phyloP scores from a whole-genome alignment of 169 alveolate genomes.

The Eimeria acervulina region DNA sequence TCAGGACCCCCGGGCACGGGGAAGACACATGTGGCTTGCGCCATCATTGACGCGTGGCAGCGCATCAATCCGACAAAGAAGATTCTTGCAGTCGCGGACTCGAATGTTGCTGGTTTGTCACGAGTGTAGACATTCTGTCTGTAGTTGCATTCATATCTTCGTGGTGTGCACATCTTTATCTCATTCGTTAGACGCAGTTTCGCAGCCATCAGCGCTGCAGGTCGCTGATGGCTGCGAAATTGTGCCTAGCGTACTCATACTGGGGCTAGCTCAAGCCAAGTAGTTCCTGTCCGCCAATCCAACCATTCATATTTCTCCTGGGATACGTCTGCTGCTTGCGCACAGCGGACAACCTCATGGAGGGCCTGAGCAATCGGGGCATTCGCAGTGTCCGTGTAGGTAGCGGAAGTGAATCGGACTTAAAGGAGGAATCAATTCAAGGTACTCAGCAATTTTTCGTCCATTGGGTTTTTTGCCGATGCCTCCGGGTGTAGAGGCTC shows the following conservation, averaged over 20 bases:
- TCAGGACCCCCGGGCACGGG: constrained; percentile 84
- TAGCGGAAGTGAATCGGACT: constrained; percentile 82
- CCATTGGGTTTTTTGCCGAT: neutral
- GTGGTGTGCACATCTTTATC: neutral
- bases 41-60: constrained; percentile 79
- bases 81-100: constrained; percentile 79
- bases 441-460: constrained; percentile 58
- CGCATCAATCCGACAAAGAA: constrained; percentile 66
- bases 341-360: constrained; percentile 84
- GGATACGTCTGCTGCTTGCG: neutral
- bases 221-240: neutral
- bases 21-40: constrained; percentile 82
- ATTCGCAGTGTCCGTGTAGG: constrained; percentile 84
- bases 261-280: neutral
- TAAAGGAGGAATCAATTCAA: constrained; percentile 83
- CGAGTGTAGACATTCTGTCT: neutral
- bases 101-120: constrained; percentile 76
- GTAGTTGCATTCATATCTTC: neutral
- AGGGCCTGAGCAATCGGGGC: constrained; percentile 81
- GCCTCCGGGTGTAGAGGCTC: neutral
- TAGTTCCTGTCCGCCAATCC: neutral
- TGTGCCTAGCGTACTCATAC: neutral
- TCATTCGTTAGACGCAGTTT: neutral
- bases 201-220: too few relatives aligned
- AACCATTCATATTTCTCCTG: neutral